phyloP scores from a whole-genome alignment of 2,329 filamentous ascomycete species.

The Pseudogymnoascus sp. region DNA sequence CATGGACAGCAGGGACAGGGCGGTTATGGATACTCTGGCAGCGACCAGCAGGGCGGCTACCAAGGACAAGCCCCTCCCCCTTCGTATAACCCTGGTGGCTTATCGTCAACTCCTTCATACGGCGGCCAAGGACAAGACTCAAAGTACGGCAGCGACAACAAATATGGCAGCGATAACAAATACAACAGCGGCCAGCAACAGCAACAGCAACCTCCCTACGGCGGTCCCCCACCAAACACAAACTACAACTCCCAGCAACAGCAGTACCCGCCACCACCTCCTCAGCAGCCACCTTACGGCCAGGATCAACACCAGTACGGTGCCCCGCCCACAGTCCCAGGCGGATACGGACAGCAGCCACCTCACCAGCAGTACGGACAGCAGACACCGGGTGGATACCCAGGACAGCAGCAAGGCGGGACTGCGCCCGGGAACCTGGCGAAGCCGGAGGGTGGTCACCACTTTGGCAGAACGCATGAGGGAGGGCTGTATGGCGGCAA shows the following conservation, averaged over 20 bases:
- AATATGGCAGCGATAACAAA: background rate
- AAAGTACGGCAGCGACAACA: background rate
- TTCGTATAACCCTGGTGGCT: conserved; percentile 42
- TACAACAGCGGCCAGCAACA: background rate
- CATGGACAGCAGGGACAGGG: conserved; percentile 38
- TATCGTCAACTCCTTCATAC: conserved; percentile 14
- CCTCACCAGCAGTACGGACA: conserved; percentile 1
- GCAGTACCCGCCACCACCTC: conserved; percentile 10
- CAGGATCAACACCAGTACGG: conserved; percentile 11
- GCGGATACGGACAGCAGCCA: background rate
- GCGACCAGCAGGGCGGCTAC: conserved; percentile 44
- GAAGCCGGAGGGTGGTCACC: background rate
- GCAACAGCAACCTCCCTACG: conserved; percentile 19
- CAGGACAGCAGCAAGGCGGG: background rate
- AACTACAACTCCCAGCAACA: conserved; percentile 11
- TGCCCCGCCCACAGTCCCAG: background rate
- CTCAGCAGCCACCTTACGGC: conserved; percentile 6
- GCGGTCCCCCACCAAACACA: conserved; percentile 11
- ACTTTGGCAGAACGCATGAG: background rate
- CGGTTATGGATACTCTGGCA: conserved; percentile 49
- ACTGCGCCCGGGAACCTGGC: background rate
- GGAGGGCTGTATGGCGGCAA: background rate
- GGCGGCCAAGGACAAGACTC: conserved; percentile 9
- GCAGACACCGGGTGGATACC: background rate
- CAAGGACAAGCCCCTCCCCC: conserved; percentile 52